A percentile compares a stretch with the other conserved stretches of the same genome.
These are phyloP conservation scores for Phytophthora cajani DNA, from an alignment of 352 stramenopile genomes.

Conservation along the genomic window DNA sequence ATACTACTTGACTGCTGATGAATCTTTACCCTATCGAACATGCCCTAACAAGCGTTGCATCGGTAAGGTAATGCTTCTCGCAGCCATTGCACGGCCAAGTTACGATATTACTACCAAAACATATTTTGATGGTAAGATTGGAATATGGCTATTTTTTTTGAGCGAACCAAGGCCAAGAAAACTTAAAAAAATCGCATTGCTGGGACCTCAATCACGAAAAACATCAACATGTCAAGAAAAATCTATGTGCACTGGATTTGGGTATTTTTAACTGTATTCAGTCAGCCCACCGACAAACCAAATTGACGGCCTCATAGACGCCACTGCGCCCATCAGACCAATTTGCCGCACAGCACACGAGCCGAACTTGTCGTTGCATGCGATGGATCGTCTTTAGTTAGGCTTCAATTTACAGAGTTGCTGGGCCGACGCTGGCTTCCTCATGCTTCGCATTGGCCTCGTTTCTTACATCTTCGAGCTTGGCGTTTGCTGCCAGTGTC, in stretches of 20 bases:
- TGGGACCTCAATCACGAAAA: conserved; percentile 13
- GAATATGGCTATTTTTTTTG: conserved; percentile 21
- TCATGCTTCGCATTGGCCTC: too few species aligned
- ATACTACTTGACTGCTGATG: too few species aligned
- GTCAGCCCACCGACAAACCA: conserved; percentile 2
- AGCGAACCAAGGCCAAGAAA: background rate
- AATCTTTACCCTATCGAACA: too few species aligned
- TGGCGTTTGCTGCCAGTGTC: too few species aligned
- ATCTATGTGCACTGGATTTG: conserved; percentile 11
- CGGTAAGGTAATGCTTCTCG: conserved; percentile 1
- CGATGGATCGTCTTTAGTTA: too few species aligned
- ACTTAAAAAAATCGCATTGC: background rate
- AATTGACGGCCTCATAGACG: conserved; percentile 1
- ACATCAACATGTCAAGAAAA: conserved; percentile 10
- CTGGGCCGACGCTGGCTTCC: too few species aligned
- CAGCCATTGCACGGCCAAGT: conserved; percentile 16
- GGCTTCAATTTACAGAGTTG: too few species aligned
- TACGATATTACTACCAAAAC: conserved; percentile 14
- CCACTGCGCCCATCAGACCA: too few species aligned
- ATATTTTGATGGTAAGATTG: conserved; percentile 28
- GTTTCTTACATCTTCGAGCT: too few species aligned
- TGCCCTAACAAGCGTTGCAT: too few species aligned
- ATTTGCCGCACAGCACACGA: too few species aligned
- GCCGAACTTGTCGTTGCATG: too few species aligned
- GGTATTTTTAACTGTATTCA: conserved; percentile 17